phyloP scores from a whole-genome alignment of 371 early-diverging fungal species.

The Thermomucor indicae-seudaticae region DNA sequence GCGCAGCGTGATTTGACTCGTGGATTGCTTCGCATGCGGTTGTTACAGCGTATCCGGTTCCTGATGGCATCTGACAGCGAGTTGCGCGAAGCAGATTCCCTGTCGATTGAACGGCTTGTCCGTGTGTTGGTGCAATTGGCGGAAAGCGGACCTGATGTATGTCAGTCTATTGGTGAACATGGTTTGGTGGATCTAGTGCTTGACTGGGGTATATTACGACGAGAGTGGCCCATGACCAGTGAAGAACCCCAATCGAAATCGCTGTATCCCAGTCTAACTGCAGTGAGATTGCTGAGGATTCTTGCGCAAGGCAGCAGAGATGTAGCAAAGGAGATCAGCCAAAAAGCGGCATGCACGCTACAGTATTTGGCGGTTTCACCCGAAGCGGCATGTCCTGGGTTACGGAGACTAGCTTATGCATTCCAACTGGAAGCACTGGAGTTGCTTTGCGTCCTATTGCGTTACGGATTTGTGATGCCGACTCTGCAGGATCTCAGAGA shows the following conservation, averaged over 20 bases:
- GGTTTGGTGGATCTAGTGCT: conserved; percentile 44
- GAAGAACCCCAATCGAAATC: conserved; percentile 7
- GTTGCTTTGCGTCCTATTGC: conserved; percentile 38
- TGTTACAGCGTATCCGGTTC: conserved; percentile 54
- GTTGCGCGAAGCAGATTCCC: conserved; percentile 30
- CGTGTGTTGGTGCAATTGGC: conserved; percentile 45
- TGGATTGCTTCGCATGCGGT: conserved; percentile 53
- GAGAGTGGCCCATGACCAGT: conserved; percentile 47
- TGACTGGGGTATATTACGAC: conserved; percentile 32
- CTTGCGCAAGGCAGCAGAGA: conserved; percentile 43
- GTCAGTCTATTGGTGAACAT: conserved; percentile 43
- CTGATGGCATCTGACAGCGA: conserved; percentile 34
- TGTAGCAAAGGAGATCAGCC: conserved; percentile 35
- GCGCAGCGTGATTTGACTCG: conserved; percentile 48
- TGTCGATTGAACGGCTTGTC: conserved; percentile 38
- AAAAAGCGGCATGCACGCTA: conserved; percentile 29
- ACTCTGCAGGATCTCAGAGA: conserved; percentile 37
- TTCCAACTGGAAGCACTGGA: conserved; percentile 46
- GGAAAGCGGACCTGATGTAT: conserved; percentile 35
- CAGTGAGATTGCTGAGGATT: conserved; percentile 33
- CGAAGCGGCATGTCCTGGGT: conserved; percentile 17
- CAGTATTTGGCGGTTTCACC: conserved; percentile 42
- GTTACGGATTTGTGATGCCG: conserved; percentile 49
- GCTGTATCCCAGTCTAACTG: conserved; percentile 35
- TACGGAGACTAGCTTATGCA: conserved; percentile 29